These are phyloP conservation scores for Starmerella potacharoeniae DNA, from an alignment of 805 yeast genomes.

Conservation along the genomic window DNA sequence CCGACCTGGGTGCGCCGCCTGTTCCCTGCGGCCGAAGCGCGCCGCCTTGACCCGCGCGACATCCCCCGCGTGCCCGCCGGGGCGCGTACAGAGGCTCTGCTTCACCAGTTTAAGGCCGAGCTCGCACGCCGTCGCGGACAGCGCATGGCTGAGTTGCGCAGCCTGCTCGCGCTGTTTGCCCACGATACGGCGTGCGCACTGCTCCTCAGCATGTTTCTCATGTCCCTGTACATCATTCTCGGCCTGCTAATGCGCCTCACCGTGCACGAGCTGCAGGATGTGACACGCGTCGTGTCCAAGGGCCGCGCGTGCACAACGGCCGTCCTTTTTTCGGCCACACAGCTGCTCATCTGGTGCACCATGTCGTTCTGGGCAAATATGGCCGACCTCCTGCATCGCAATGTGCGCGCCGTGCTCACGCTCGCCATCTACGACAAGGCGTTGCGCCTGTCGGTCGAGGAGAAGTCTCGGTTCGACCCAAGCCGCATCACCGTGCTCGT, in stretches of 20 bases:
- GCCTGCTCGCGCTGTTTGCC: not conserved
- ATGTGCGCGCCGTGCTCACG: not conserved
- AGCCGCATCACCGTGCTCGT: not conserved
- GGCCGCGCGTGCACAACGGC: not conserved
- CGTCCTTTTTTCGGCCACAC: too few species aligned
- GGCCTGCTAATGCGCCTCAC: not conserved
- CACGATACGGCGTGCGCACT: conserved; percentile 7
- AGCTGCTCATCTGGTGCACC: not conserved
- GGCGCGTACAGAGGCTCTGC: too few species aligned
- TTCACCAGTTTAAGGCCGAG: not conserved
- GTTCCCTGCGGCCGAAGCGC: too few species aligned
- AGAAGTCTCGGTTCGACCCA: not conserved
- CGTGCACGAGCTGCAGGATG: not conserved
- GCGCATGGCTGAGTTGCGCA: not conserved
- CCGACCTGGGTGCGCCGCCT: too few species aligned
- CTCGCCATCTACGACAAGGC: not conserved
- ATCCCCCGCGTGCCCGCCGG: too few species aligned
- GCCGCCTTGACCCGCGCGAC: too few species aligned
- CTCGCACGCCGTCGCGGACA: not conserved
- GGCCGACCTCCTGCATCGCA: not conserved
- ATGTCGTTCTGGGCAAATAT: not conserved
- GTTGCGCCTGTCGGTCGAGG: not conserved
- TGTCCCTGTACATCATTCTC: not conserved
- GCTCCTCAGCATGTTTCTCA: not conserved
- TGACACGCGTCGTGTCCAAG: too few species aligned